Evolutionary conservation across 805 yeast genomes (phyloP).

Genomic region (Lachancea kluyveri): DNA sequence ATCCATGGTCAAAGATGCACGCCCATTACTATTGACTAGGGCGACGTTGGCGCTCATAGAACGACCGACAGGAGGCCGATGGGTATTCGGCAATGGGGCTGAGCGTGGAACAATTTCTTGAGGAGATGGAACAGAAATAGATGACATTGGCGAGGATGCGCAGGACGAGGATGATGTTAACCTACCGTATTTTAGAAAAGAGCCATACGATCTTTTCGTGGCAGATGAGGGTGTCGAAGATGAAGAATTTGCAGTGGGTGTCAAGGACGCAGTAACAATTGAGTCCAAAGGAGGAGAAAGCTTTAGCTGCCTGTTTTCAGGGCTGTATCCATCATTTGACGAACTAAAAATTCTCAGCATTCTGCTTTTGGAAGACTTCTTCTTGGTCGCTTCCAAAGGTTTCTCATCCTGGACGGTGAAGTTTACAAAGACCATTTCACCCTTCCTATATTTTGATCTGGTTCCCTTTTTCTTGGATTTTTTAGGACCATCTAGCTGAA

Average conservation of each 20-base stretch:
- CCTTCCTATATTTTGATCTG: slow-evolving; percentile 14
- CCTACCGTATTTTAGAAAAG: slow-evolving; percentile 18
- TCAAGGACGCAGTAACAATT: neutral
- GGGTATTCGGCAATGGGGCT: slow-evolving; percentile 6
- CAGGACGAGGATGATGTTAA: slow-evolving; percentile 7
- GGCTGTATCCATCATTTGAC: neutral
- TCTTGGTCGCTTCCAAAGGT: slow-evolving; percentile 12
- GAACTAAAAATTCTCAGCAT: slow-evolving; percentile 26
- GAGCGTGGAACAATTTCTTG: slow-evolving; percentile 25
- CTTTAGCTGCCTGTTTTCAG: neutral
- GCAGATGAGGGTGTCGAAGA: slow-evolving; percentile 9
- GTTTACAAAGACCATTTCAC: slow-evolving; percentile 31
- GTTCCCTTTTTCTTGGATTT: slow-evolving; percentile 13
- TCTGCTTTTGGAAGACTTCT: slow-evolving; percentile 24
- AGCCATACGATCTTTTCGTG: slow-evolving; percentile 18
- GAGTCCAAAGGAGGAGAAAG: neutral
- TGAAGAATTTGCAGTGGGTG: slow-evolving; percentile 2
- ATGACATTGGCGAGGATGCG: slow-evolving; percentile 4
- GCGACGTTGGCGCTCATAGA: slow-evolving; percentile 10
- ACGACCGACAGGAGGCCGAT: slow-evolving; percentile 5
- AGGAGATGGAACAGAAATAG: slow-evolving; percentile 1
- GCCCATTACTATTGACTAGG: slow-evolving; percentile 9
- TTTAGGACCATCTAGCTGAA: slow-evolving; percentile 21
- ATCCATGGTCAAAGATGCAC: slow-evolving; percentile 8
- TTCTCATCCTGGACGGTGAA: slow-evolving; percentile 29